Percentiles rank a stretch among this genome's conserved stretches.
These are phyloP conservation scores for Populus alba DNA, from an alignment of 345 rosid genomes.

Conservation along the genomic window DNA sequence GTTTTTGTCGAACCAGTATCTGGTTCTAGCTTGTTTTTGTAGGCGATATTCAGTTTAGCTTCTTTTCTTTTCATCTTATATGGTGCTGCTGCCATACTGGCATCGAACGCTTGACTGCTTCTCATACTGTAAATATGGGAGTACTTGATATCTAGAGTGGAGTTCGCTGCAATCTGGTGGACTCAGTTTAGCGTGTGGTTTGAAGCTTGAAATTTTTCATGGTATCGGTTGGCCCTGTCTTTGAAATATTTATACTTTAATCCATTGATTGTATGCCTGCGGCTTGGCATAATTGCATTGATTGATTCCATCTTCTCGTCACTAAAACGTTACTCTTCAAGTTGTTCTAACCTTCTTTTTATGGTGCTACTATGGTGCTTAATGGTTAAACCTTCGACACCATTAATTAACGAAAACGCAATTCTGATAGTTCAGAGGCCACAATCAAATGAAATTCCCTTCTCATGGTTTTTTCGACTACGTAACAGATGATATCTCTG, in stretches of 20 bases:
- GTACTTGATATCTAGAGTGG: conserved; percentile 41
- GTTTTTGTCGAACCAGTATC: conserved; percentile 16
- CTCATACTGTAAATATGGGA: conserved; percentile 65
- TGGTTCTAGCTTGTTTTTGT: conserved; percentile 25
- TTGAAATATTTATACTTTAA: background rate
- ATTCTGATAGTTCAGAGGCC: background rate
- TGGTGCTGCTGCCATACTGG: conserved; percentile 30
- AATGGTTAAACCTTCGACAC: no score
- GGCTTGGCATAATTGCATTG: conserved; percentile 1
- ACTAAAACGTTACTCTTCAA: background rate
- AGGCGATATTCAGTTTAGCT: conserved; percentile 36
- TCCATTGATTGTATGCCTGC: conserved; percentile 1
- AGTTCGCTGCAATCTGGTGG: conserved; percentile 40
- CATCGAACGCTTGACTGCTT: conserved; percentile 40
- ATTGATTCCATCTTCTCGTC: background rate
- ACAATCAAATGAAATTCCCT: background rate
- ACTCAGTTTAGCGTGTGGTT: conserved; percentile 27
- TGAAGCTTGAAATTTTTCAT: background rate
- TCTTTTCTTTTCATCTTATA: conserved; percentile 9
- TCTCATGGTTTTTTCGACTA: background rate
- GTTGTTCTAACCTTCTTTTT: background rate
- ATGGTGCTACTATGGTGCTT: background rate
- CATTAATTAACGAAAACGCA: background rate
- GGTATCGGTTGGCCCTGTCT: conserved; percentile 14
- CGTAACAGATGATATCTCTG: background rate